phyloP scores from a whole-genome alignment of 768 basidiomycete genomes.

The Panaeolus cyanescens region DNA sequence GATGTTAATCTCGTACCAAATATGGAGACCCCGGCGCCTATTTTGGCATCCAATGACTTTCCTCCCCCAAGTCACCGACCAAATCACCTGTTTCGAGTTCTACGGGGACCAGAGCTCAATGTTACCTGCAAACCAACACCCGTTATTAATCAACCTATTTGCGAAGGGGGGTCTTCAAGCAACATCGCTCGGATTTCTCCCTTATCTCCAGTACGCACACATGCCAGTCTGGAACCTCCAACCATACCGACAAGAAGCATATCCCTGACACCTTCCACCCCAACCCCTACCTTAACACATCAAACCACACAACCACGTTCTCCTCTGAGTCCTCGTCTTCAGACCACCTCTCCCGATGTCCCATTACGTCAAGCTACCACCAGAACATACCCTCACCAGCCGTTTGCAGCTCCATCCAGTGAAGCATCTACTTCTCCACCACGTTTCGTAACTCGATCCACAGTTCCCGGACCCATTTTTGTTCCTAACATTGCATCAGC shows the following conservation, averaged over 20 bases:
- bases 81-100: not conserved
- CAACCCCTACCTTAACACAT: not conserved
- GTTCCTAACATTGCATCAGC: too few species aligned
- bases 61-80: not conserved
- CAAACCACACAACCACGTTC: not conserved
- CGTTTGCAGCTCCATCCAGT: too few species aligned
- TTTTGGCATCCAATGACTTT: not conserved
- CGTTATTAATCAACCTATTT: not conserved
- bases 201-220: not conserved
- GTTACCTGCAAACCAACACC: not conserved
- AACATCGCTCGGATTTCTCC: not conserved
- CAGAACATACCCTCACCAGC: too few species aligned
- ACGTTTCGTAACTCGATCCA: too few species aligned
- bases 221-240: not conserved
- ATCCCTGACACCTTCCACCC: not conserved
- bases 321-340: not conserved
- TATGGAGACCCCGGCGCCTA: not conserved
- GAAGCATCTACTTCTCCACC: too few species aligned
- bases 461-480: too few species aligned
- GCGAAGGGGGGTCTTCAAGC: not conserved
- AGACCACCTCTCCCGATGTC: not conserved
- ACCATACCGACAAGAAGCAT: not conserved
- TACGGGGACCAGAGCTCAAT: not conserved
- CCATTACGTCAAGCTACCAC: too few species aligned
- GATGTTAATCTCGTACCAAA: not conserved